Percentiles rank a stretch among this genome's conserved stretches.
Conservation (phyloP, 257 asterid species). For the Petunia secreta region DNA sequence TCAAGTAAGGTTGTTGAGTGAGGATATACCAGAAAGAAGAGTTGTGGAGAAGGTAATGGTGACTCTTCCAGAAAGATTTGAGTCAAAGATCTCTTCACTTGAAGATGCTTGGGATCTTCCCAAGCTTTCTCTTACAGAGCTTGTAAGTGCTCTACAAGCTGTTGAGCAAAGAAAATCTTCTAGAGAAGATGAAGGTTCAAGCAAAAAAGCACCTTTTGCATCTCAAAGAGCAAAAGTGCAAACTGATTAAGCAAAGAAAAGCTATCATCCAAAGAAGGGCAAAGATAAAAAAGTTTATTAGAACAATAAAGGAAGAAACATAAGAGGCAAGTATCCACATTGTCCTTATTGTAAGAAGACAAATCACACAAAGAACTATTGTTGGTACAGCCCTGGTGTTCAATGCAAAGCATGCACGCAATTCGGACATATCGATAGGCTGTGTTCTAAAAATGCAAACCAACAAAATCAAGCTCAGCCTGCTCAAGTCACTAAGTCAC, state of each 20-base stretch:
- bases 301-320: background rate
- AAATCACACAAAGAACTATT: background rate
- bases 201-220: too few relatives aligned
- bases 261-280: too few relatives aligned
- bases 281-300: background rate
- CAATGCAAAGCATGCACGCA: background rate
- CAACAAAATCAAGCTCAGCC: too few relatives aligned
- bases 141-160: too few relatives aligned
- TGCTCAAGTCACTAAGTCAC: too few relatives aligned
- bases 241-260: too few relatives aligned
- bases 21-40: background rate
- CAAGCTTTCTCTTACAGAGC: too few relatives aligned
- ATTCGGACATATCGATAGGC: background rate
- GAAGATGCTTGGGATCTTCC: too few relatives aligned
- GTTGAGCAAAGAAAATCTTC: background rate
- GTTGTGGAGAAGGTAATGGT: conserved; percentile 13
- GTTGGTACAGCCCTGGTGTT: background rate
- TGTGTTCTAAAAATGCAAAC: too few relatives aligned
- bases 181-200: background rate
- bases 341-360: background rate
- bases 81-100: background rate
- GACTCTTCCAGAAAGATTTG: background rate
- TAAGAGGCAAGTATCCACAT: background rate
- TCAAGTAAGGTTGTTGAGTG: background rate
- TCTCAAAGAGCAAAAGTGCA: too few relatives aligned